phyloP scores from a whole-genome alignment of 116 monocot genomes.

The Cymodocea nodosa region DNA sequence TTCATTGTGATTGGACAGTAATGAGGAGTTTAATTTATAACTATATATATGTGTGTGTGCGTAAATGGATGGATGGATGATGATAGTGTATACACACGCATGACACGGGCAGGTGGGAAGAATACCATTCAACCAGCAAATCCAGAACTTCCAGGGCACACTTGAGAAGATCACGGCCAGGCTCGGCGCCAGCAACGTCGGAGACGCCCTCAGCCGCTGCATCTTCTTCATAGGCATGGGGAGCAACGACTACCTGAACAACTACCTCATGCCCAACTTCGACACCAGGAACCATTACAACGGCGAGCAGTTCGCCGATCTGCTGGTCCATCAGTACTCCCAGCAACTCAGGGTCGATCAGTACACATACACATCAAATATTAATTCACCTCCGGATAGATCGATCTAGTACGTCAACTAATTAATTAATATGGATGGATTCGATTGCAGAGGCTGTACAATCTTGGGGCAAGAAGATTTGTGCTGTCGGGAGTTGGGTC shows the following conservation, averaged over 20 bases:
- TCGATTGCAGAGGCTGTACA: constrained; percentile 49
- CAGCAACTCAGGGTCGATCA: constrained; percentile 42
- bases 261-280: constrained; percentile 83
- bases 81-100: too few relatives aligned
- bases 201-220: constrained; percentile 25
- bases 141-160: constrained; percentile 64
- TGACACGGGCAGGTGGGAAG: constrained; percentile 34
- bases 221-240: constrained; percentile 84
- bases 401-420: too few relatives aligned
- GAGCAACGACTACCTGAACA: constrained; percentile 95
- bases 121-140: constrained; percentile 90
- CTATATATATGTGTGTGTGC: too few relatives aligned
- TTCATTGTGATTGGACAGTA: too few relatives aligned
- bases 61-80: too few relatives aligned
- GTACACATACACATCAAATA: not conserved
- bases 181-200: constrained; percentile 24
- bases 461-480: constrained; percentile 69
- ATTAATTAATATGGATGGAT: not conserved
- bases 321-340: constrained; percentile 40
- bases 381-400: too few relatives aligned
- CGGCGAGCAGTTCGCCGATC: constrained; percentile 52
- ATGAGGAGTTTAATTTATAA: too few relatives aligned
- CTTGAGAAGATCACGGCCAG: constrained; percentile 35
- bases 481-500: constrained; percentile 55
- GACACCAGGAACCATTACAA: constrained; percentile 45